These are phyloP conservation scores for Euphorbia corollata DNA, from an alignment of 441 rosid genomes.

Conservation along the genomic window DNA sequence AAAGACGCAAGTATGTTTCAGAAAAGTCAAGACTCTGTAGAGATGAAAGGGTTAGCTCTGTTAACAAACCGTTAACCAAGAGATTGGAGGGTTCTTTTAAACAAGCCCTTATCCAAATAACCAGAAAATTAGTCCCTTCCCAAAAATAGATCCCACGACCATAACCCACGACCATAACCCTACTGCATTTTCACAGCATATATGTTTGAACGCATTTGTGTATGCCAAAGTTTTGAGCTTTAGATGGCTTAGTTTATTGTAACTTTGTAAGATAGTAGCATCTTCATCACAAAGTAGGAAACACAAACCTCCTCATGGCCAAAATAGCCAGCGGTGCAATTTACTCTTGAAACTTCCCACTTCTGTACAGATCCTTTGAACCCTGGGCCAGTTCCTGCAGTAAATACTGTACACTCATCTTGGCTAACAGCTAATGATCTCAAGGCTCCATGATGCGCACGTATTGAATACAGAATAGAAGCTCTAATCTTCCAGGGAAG, in stretches of 20 bases:
- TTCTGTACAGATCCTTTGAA: slow-evolving; percentile 86
- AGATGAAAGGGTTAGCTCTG: no score
- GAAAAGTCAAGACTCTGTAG: no score
- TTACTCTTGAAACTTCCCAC: slow-evolving; percentile 85
- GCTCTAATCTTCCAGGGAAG: slow-evolving; percentile 82
- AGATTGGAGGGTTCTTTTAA: no score
- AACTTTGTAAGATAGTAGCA: slow-evolving; percentile 5
- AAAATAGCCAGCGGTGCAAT: slow-evolving; percentile 69
- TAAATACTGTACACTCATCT: slow-evolving; percentile 76
- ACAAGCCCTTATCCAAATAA: no score
- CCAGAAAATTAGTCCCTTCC: no score
- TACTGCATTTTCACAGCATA: background rate
- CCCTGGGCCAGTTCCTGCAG: slow-evolving; percentile 87
- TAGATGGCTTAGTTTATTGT: background rate
- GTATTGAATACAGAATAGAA: slow-evolving; percentile 62
- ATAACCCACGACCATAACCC: background rate
- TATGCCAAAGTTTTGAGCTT: background rate
- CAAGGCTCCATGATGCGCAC: slow-evolving; percentile 80
- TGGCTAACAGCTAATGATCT: slow-evolving; percentile 73
- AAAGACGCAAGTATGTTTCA: no score
- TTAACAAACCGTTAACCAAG: no score
- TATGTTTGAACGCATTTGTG: background rate
- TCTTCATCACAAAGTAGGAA: slow-evolving; percentile 9
- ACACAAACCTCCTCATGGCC: slow-evolving; percentile 92
- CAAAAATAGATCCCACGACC: no score